Base-by-base conservation (phyloP, 768 basidiomycete genomes). In the Neoboletus magnificus region DNA sequence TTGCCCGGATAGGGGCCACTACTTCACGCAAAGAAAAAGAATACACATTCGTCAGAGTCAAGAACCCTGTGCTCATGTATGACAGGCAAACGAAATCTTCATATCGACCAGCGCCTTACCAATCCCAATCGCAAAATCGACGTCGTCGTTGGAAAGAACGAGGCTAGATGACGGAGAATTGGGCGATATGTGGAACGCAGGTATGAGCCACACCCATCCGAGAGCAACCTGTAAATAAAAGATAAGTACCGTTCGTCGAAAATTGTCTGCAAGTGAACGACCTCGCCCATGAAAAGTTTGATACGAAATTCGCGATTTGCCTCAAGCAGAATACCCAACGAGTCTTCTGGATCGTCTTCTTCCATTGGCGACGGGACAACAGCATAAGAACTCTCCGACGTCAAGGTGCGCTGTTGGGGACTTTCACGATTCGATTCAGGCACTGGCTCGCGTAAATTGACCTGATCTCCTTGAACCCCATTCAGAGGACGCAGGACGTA, bases 151-250 rank as follows among this genome's bases (percentile, higher is more conserved):
- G 20, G 77, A 76, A 32, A 92, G 69, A 12, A 69, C 59, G 25
- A 87, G 54, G 23, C 37, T 58, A 8, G 66, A 50, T n/a, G 65
- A 57, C 9, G 72, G 65, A 5, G 77, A 74, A 36, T 79, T 75
- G 42, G 81, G 77, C 1, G 81, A 75, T 75, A 92, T 82, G 65
- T 93, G 89, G 73, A 93, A 93, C 0, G 84, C 77, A 0, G 92
- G 92, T 56, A 94, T 82, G 65, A 93, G 79, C 92, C 92, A 93
- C 48, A 85, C 66, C 92, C 92, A 94, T 32, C 88, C 86, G 68
- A 94, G 82, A 62, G 87, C 83, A 0, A 92, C 77, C 80, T 91
- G 65, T 25, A 35, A 12, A 52, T 32, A 46, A 22, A 36, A 42
- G 1, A 20, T 59, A 33, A 54, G 39, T 29, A 45, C 18, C 20